Percentiles rank a stretch among this genome's conserved stretches.
Evolutionary conservation across 495 filamentous ascomycete species (phyloP).

Genomic region (Recurvomyces mirabilis): DNA sequence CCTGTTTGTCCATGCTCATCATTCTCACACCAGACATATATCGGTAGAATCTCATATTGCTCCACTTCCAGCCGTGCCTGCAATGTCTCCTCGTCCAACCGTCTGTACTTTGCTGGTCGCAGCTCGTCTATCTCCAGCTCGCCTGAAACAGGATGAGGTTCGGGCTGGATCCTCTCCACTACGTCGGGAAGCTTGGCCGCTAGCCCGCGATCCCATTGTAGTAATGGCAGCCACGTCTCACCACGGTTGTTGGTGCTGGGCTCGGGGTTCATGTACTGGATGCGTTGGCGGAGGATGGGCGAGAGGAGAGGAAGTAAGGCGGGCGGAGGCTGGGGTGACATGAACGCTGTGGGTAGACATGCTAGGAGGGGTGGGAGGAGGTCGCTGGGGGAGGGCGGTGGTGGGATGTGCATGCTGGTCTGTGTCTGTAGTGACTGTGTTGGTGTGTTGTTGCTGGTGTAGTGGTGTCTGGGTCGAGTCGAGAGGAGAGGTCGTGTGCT

Average conservation of each 20-base stretch:
- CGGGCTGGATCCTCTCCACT: slow-evolving; percentile 56
- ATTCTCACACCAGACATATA: slow-evolving; percentile 56
- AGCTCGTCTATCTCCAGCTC: slow-evolving; percentile 72
- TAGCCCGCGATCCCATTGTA: slow-evolving; percentile 68
- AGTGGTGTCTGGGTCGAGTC: too few species aligned
- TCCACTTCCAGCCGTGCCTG: slow-evolving; percentile 49
- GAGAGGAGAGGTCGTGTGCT: too few species aligned
- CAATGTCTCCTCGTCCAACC: slow-evolving; percentile 77
- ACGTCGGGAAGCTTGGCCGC: slow-evolving; percentile 55
- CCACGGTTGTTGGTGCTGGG: slow-evolving; percentile 40
- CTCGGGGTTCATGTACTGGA: slow-evolving; percentile 57
- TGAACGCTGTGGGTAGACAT: slow-evolving; percentile 71
- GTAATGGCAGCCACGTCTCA: slow-evolving; percentile 81
- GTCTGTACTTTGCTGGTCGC: slow-evolving; percentile 51
- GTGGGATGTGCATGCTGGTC: slow-evolving; percentile 29
- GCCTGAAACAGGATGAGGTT: slow-evolving; percentile 85
- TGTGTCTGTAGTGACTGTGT: neutral
- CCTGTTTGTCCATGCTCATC: slow-evolving; percentile 54
- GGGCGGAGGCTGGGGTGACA: slow-evolving; percentile 64
- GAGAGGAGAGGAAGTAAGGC: slow-evolving; percentile 73
- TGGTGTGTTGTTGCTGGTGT: too few species aligned
- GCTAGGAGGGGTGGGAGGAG: slow-evolving; percentile 71
- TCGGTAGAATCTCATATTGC: slow-evolving; percentile 35
- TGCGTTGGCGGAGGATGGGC: slow-evolving; percentile 80
- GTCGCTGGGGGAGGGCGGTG: slow-evolving; percentile 50